Evolutionary conservation across 306 rosid genomes (phyloP), one percentile per base, ranked within the genome.

Genomic region (Neltuma alba): DNA sequence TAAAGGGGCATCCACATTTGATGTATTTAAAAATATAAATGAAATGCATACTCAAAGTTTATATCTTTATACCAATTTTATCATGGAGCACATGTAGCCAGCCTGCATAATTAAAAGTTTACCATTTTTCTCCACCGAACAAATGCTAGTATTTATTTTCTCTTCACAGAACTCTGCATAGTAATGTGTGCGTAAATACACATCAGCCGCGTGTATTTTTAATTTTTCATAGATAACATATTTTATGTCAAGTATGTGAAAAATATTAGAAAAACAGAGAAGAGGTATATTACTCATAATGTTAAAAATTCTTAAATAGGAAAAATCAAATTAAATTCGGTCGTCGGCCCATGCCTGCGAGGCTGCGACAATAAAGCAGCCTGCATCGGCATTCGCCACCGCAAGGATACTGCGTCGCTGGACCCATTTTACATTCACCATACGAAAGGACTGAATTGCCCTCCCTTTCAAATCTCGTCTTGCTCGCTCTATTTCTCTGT

Each of bases 401-500:
- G 63, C 74, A 50, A 80, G 65, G 76, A 25, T 66, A 38, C 21
- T 65, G 64, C 41, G 20, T 4, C 33, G 37, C 27, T 28, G 31
- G 72, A 72, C 75, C 18, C 64, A 27, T 58, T 27, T 11, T 25
- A 30, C 45, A 54, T 23, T 68, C 21, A 0, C 8, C 13, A 0
- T 3, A 0, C 1, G 12, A 78, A 81, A 81, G 61, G 82, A 82
- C 86, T 9, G 18, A 14, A 31, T 14, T 10, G 72, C 76, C 88
- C 84, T 37, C 47, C 20, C 61, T 85, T 85, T 85, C 89, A 85
- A 85, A 79, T 68, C 75, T 40, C 52, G 38, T 37, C 67, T 42
- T 44, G 60, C 45, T 55, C 54, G 67, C 38, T 57, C 5, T 70
- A 66, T 54, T 30, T 27, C 71, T 76, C 79, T 79, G 80, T 82